Percentiles rank a stretch among this genome's conserved stretches.
phyloP scores from a whole-genome alignment of 495 filamentous ascomycete genomes.

The Hyaloscypha variabilis region DNA sequence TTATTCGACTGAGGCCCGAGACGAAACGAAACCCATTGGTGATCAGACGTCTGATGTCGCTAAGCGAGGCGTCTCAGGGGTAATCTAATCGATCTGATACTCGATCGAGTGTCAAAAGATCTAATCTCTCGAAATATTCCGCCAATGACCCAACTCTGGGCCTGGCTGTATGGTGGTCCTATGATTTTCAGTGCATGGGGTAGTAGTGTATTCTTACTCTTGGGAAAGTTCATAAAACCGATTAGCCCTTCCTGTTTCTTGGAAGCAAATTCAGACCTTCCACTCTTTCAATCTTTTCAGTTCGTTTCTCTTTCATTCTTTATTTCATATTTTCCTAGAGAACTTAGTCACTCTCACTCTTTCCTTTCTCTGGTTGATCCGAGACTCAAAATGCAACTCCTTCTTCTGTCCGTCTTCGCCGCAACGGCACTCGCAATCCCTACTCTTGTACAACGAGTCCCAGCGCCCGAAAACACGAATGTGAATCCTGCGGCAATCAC shows the following conservation, averaged over 20 bases:
- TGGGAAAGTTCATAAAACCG: not conserved
- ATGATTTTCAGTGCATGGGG: not conserved
- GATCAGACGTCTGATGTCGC: slow-evolving; percentile 8
- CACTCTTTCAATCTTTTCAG: not conserved
- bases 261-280: too few species aligned
- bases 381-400: slow-evolving; percentile 10
- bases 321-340: not conserved
- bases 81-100: slow-evolving; percentile 6
- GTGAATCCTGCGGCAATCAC: slow-evolving; percentile 25
- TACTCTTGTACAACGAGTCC: not conserved
- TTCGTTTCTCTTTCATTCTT: not conserved
- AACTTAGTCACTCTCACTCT: not conserved
- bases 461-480: not conserved
- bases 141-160: not conserved
- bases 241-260: not conserved
- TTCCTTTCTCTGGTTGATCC: not conserved
- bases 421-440: slow-evolving; percentile 11
- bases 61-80: slow-evolving; percentile 2
- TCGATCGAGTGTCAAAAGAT: not conserved
- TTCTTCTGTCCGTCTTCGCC: slow-evolving; percentile 10
- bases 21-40: not conserved
- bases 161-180: not conserved
- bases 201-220: not conserved
- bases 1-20: not conserved
- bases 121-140: slow-evolving; percentile 1